Percentiles rank a stretch among this genome's conserved stretches.
phyloP scores from a whole-genome alignment of 1,139 yeast species.

The Schwanniomyces etchellsii region DNA sequence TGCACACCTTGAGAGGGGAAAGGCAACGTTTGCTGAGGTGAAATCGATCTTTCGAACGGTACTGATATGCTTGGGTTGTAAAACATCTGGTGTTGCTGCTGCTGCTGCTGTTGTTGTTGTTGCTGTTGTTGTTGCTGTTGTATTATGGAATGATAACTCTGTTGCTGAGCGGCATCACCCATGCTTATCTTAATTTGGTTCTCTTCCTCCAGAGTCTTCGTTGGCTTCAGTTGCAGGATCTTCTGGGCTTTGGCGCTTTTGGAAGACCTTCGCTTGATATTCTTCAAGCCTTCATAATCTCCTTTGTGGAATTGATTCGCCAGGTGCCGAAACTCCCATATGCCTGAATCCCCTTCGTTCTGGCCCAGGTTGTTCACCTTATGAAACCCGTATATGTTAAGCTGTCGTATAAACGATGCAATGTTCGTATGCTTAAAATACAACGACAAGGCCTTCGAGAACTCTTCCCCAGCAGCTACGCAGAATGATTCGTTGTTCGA shows the following conservation, averaged over 20 bases:
- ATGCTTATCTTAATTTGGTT: neutral
- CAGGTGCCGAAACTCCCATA: constrained; percentile 72
- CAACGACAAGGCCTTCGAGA: constrained; percentile 54
- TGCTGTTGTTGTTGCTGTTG: constrained; percentile 8
- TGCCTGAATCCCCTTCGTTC: constrained; percentile 11
- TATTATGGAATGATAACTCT: constrained; percentile 9
- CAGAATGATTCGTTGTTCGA: constrained; percentile 32
- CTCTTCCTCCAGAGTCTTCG: neutral
- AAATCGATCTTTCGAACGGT: constrained; percentile 3
- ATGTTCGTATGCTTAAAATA: constrained; percentile 76
- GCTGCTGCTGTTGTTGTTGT: constrained; percentile 7
- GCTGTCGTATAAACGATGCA: constrained; percentile 72
- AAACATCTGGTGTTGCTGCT: constrained; percentile 3
- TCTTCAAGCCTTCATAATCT: constrained; percentile 50
- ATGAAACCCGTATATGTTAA: constrained; percentile 79
- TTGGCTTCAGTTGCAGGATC: constrained; percentile 2
- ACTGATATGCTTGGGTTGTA: no score
- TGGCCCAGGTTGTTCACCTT: constrained; percentile 49
- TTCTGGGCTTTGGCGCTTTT: constrained; percentile 42
- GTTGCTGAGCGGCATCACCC: constrained; percentile 6
- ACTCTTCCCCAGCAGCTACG: constrained; percentile 49
- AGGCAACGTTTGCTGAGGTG: constrained; percentile 6
- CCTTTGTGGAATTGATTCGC: constrained; percentile 62
- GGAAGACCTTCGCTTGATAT: constrained; percentile 60
- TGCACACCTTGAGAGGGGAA: neutral